Evolutionary conservation across 2,329 filamentous ascomycete species (phyloP).

Genomic region (Juglanconis sp.): DNA sequence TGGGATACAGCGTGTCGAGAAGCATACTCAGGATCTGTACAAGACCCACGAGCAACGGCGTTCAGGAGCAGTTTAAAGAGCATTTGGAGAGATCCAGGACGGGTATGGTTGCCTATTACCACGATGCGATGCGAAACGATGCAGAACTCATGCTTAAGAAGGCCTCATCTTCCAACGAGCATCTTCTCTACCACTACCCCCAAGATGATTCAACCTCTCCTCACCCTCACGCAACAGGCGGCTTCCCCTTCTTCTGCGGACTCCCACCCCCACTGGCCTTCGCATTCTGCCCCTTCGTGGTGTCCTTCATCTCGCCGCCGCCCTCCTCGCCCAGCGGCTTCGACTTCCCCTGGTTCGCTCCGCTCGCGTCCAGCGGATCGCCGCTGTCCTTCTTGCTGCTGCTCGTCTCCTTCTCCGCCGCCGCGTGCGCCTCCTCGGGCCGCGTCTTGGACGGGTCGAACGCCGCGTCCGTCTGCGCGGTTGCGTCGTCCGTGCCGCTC

Average conservation of each 20-base stretch:
- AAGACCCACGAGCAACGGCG: conserved; percentile 7
- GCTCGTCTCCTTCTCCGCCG: conserved; percentile 33
- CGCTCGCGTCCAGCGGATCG: conserved; percentile 39
- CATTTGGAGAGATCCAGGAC: neutral
- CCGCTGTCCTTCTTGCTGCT: conserved; percentile 17
- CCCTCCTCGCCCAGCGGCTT: conserved; percentile 35
- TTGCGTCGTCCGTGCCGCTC: conserved; percentile 60
- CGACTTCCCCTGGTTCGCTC: conserved; percentile 43
- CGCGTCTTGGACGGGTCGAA: conserved; percentile 67
- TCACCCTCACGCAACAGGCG: conserved; percentile 14
- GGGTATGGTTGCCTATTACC: neutral
- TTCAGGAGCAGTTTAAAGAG: neutral
- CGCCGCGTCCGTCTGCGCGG: conserved; percentile 56
- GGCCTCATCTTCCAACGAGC: neutral
- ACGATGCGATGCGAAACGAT: neutral
- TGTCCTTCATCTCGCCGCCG: conserved; percentile 29
- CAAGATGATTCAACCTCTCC: neutral
- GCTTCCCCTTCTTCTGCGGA: conserved; percentile 31
- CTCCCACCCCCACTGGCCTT: conserved; percentile 31
- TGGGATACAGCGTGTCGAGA: neutral
- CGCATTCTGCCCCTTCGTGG: conserved; percentile 30
- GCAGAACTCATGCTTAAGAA: neutral
- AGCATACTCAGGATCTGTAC: neutral
- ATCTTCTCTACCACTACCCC: neutral
- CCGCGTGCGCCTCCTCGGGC: conserved; percentile 57